A percentile compares a stretch with the other conserved stretches of the same genome.
Conservation (phyloP, 768 basidiomycete genomes). For the Tremella fuciformis region DNA sequence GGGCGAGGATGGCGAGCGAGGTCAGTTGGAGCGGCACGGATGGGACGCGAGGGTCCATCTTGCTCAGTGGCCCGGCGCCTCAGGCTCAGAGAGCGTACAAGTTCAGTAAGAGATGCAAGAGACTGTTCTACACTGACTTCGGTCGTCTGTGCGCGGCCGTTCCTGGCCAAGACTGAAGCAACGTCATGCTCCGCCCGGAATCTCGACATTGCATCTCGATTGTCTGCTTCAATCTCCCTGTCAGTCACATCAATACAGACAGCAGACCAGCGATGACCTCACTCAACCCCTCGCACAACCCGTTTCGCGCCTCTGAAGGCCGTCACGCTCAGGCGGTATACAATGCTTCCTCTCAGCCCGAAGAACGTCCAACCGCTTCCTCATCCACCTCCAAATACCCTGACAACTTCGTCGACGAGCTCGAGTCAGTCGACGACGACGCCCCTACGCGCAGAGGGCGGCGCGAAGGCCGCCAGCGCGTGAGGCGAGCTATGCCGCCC, state of each 20-base stretch:
- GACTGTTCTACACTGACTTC: too few species aligned
- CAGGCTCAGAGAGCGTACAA: too few species aligned
- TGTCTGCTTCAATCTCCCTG: too few species aligned
- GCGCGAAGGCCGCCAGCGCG: constrained; percentile 31
- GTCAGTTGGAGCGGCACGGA: constrained; percentile 45
- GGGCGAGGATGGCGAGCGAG: constrained; percentile 47
- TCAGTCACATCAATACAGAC: too few species aligned
- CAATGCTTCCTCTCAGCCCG: constrained; percentile 14
- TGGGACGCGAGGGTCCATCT: constrained; percentile 24
- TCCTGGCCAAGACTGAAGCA: too few species aligned
- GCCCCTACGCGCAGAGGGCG: constrained; percentile 14
- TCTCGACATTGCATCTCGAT: too few species aligned
- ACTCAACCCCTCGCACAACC: constrained; percentile 47
- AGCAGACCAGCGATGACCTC: constrained; percentile 36
- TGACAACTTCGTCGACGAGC: constrained; percentile 1
- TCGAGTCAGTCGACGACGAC: constrained; percentile 12
- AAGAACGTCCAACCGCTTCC: too few species aligned
- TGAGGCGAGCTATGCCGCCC: constrained; percentile 36
- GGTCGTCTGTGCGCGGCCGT: too few species aligned
- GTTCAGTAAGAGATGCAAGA: too few species aligned
- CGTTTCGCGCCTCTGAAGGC: constrained; percentile 23
- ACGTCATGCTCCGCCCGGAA: too few species aligned
- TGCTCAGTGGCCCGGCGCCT: neutral
- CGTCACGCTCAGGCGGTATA: constrained; percentile 45
- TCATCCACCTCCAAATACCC: constrained; percentile 22